phyloP scores from a whole-genome alignment of 106 monocot genomes.

The Ottelia alismoides region DNA sequence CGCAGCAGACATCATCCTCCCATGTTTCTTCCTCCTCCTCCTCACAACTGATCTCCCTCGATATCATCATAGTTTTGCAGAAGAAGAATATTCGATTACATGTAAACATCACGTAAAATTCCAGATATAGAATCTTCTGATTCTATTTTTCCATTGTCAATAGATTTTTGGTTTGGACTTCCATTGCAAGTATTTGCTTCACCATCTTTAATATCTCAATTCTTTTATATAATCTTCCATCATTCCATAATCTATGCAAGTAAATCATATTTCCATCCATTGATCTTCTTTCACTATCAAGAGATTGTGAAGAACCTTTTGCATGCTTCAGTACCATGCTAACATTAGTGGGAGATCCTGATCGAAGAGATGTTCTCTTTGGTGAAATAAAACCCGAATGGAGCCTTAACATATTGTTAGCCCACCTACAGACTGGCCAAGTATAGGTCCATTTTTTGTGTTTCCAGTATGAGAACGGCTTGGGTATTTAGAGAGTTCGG shows the following conservation, averaged over 20 bases:
- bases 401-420: slow-evolving; percentile 28
- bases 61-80: too few species aligned
- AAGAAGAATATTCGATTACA: too few species aligned
- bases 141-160: slow-evolving; percentile 3
- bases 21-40: too few species aligned
- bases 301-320: slow-evolving; percentile 51
- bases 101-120: slow-evolving; percentile 50
- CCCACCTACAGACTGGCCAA: slow-evolving; percentile 56
- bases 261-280: slow-evolving; percentile 27
- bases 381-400: slow-evolving; percentile 16
- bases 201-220: slow-evolving; percentile 17
- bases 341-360: slow-evolving; percentile 34
- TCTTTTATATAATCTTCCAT: slow-evolving; percentile 25
- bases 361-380: slow-evolving; percentile 46
- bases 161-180: slow-evolving; percentile 10
- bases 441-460: slow-evolving; percentile 40
- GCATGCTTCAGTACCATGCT: slow-evolving; percentile 50
- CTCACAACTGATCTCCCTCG: too few species aligned
- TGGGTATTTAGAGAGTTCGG: too few species aligned
- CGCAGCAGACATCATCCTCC: too few species aligned
- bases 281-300: slow-evolving; percentile 42
- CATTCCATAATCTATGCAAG: slow-evolving; percentile 14
- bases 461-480: slow-evolving; percentile 15
- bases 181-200: slow-evolving; percentile 30
- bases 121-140: slow-evolving; percentile 27